phyloP scores from a whole-genome alignment of 805 yeast species.

The Nakazawaea wickerhamii region DNA sequence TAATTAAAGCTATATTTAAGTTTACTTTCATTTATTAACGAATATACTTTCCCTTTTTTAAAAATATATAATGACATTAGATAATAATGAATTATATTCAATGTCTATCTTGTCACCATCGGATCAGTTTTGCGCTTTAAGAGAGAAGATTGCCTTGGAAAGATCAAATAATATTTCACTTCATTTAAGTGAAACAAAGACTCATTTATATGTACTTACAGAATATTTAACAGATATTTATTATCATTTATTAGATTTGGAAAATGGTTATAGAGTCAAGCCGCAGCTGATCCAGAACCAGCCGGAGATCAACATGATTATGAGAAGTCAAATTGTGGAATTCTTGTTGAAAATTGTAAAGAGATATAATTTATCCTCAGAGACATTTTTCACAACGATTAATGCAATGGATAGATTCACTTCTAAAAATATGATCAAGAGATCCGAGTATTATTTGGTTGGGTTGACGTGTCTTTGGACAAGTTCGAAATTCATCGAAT shows the following conservation, averaged over 20 bases:
- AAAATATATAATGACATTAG: background rate
- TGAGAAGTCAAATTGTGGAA: constrained; percentile 23
- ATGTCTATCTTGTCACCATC: constrained; percentile 11
- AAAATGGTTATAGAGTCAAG: constrained; percentile 22
- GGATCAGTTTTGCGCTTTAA: constrained; percentile 11
- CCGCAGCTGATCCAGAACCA: constrained; percentile 19
- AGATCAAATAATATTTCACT: constrained; percentile 7
- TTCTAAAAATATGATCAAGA: constrained; percentile 27
- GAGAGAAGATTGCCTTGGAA: constrained; percentile 9
- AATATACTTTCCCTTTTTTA: background rate
- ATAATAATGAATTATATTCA: background rate
- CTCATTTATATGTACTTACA: constrained; percentile 12
- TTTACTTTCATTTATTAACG: no score
- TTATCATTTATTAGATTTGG: constrained; percentile 24
- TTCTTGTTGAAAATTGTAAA: constrained; percentile 26
- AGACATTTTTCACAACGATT: constrained; percentile 33
- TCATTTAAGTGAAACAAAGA: constrained; percentile 12
- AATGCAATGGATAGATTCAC: constrained; percentile 35
- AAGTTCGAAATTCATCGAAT: constrained; percentile 39
- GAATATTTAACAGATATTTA: constrained; percentile 13
- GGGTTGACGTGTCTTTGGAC: constrained; percentile 44
- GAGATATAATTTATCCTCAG: constrained; percentile 24
- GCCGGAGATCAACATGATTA: constrained; percentile 16
- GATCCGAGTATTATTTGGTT: constrained; percentile 30
- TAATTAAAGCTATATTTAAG: no score